phyloP scores from a whole-genome alignment of 768 basidiomycete species.

The Tephrocybe sp. region DNA sequence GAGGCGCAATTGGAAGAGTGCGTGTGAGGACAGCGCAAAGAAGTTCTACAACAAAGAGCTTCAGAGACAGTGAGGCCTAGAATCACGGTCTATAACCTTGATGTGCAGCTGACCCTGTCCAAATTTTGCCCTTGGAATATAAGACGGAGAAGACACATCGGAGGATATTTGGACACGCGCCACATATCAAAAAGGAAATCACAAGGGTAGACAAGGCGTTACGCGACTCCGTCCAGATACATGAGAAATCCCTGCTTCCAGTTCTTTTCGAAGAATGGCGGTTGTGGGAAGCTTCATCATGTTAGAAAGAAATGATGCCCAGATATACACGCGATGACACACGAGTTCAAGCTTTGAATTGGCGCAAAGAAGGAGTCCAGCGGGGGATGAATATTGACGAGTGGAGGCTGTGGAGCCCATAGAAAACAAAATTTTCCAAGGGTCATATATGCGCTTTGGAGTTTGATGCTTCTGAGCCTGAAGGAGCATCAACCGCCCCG shows the following conservation, averaged over 20 bases:
- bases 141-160: not conserved
- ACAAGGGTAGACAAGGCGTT: conserved; percentile 6
- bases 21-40: conserved; percentile 2
- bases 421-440: too few relatives aligned
- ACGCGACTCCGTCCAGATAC: too few relatives aligned
- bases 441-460: too few relatives aligned
- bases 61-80: not conserved
- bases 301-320: too few relatives aligned
- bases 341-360: too few relatives aligned
- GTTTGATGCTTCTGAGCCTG: too few relatives aligned
- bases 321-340: too few relatives aligned
- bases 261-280: not conserved
- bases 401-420: too few relatives aligned
- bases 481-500: too few relatives aligned
- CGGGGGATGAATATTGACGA: too few relatives aligned
- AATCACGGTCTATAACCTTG: not conserved
- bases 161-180: conserved; percentile 1
- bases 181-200: conserved; percentile 12
- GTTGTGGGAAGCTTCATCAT: not conserved
- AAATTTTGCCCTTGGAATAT: not conserved
- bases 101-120: conserved; percentile 8
- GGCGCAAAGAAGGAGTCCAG: too few relatives aligned
- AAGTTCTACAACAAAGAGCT: conserved; percentile 10
- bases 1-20: conserved; percentile 2
- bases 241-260: too few relatives aligned